Base-by-base conservation (phyloP, 1,139 yeast species). In the Suhomyces choctaworum region DNA sequence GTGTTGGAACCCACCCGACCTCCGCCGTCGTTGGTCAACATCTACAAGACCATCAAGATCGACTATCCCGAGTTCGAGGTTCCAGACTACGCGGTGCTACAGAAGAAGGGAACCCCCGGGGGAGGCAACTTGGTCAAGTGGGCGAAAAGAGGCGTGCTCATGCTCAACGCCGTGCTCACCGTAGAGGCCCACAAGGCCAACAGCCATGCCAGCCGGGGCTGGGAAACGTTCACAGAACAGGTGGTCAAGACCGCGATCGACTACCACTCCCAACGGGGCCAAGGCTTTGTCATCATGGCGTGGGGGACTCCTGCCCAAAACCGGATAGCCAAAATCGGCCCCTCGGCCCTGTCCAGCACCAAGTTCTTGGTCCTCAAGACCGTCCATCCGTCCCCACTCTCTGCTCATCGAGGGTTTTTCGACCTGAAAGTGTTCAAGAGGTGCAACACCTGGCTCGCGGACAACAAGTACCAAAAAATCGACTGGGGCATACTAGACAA, bases 301-400 rank as follows among this genome's bases (percentile, higher is more conserved):
- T 94, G 99, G 99, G 99, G 99, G 0, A 65, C 78, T 7, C 96
- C 97, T 2, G 98, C 98, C 0, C 89, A 82, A 35, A 82, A 78
- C 42, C 66, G 95, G 24, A 73, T 88, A 1, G 71, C 68, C 28
- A 65, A 64, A 40, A 65, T 64, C 35, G 42, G 56, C 13, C 54
- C 59, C 15, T 67, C 74, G 20, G 36, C 42, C 12, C 33, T 32
- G 7, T 34, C 40, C 13, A 36, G 38, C 7, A 41, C 48, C 2
- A 59, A 67, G 29, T 70, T 79, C 39, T 51, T 69, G 35, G 78
- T 87, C 0, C 62, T 92, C 29, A 73, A 73, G 43, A 73, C 90
- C 1, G 97, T 88, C 1, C 99, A 94, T 60, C 99, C 99, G 1
- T 85, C 95, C 25, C 98, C 99, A 1, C 64, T 92, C 37, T 84